Evolutionary conservation across 2,329 filamentous ascomycete genomes (phyloP), one percentile per base, ranked within the genome.

Genomic region (Madurella fahalii): DNA sequence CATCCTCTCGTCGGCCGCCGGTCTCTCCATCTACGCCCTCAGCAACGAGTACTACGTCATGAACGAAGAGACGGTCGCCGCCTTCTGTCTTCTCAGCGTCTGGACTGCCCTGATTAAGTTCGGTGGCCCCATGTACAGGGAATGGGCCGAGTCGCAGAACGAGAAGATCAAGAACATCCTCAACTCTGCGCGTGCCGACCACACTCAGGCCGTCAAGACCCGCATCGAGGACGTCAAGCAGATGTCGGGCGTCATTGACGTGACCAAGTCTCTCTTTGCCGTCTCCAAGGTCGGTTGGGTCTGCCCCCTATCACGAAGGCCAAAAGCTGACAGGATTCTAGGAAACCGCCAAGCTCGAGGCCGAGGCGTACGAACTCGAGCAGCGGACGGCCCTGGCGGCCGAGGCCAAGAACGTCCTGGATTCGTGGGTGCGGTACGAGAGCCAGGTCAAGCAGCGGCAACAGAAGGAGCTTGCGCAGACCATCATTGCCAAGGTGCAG

Each of bases 11-110:
- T 92, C 90, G 68, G 87, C 87, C 63, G 90, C 94, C 69, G 93
- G 89, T 77, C 77, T 95, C 67, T 92, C 89, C 69, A 83, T 95
- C 74, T 95, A 94, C 72, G 94, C 91, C 70, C 91, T 99, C 78
- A 95, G 89, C 86, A 99, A 95, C 79, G 94, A 99, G 84, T 91
- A 97, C 81, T 97, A 96, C 78, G 91, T 99, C 73, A 83, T 99
- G 77, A 99, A 99, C 80, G 94, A 99, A 83, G 94, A 99, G 82
- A 89, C 92, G 61, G 89, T 99, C 71, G 89, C 95, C 70, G 89
- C 90, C 64, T 84, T 99, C 78, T 94, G 89, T 74, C 82, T 99
- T 68, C 80, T 97, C 71, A 90, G 87, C 72, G 89, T 97, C 71
- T 99, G 95, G 87, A 87, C 81, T 70, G 90, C 86, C 60, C 82